phyloP scores from a whole-genome alignment of 2,329 filamentous ascomycete genomes.

The Parafenestella ontariensis region DNA sequence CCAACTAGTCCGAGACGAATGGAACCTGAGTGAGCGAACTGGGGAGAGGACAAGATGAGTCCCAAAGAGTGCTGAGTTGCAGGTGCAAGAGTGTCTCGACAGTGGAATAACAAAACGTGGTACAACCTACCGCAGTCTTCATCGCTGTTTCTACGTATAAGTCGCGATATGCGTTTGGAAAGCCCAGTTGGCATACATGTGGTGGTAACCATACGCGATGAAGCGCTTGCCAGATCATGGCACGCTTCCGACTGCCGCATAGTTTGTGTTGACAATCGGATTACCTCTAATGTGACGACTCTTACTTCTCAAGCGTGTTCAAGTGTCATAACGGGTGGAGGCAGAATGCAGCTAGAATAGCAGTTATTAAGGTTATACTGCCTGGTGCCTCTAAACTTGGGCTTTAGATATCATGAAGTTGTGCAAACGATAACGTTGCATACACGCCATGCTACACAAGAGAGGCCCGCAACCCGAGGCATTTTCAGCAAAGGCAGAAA shows the following conservation, averaged over 20 bases:
- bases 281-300: neutral
- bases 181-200: neutral
- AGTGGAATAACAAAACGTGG: neutral
- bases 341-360: too few species aligned
- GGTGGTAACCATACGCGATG: neutral
- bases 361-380: too few species aligned
- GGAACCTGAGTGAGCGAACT: constrained; percentile 6
- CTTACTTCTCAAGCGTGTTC: neutral
- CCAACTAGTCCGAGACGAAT: constrained; percentile 9
- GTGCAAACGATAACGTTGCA: neutral
- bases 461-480: neutral
- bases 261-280: neutral
- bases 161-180: neutral
- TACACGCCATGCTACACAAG: neutral
- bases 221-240: neutral
- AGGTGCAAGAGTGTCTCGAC: too few species aligned
- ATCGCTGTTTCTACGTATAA: neutral
- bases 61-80: constrained; percentile 19
- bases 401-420: neutral
- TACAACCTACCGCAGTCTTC: neutral
- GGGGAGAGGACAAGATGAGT: constrained; percentile 14
- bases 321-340: too few species aligned
- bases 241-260: neutral
- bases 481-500: neutral
- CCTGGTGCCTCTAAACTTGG: too few species aligned